Percentiles rank a stretch among this genome's conserved stretches.
Conservation (phyloP, 73 alveolate genomes). For the Paraurostyla sp. region DNA sequence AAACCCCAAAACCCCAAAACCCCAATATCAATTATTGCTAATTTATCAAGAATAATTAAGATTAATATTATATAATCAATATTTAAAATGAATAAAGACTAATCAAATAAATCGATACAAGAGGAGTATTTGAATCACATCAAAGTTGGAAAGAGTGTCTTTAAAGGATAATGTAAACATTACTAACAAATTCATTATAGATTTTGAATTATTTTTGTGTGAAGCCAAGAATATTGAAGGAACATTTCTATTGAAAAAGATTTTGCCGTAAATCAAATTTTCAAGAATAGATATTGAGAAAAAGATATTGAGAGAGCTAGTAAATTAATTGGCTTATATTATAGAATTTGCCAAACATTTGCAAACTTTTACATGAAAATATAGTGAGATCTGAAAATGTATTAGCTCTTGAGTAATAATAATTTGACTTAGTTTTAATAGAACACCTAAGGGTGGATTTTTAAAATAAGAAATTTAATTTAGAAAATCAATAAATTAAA, state of each 20-base stretch:
- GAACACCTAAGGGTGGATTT: constrained; percentile 31
- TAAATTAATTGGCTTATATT: background rate
- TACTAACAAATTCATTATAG: background rate
- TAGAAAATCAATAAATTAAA: constrained; percentile 6
- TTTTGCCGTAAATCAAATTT: background rate
- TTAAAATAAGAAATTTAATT: constrained; percentile 7
- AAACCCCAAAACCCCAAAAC: no score
- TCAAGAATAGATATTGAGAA: background rate
- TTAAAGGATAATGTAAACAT: background rate
- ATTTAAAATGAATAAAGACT: no score
- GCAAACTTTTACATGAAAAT: constrained; percentile 6
- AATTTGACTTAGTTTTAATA: background rate
- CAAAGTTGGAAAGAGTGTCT: background rate
- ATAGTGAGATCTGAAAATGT: background rate
- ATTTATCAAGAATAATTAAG: no score
- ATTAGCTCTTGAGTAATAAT: background rate
- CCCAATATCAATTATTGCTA: no score
- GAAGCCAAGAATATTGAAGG: background rate
- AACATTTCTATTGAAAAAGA: background rate
- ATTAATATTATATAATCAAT: no score
- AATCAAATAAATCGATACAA: no score
- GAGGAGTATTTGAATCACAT: no score
- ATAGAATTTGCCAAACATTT: constrained; percentile 15
- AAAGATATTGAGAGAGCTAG: background rate
- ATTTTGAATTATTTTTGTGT: constrained; percentile 1